Evolutionary conservation across 805 yeast species (phyloP).

Genomic region (Candida vartiovaarae): DNA sequence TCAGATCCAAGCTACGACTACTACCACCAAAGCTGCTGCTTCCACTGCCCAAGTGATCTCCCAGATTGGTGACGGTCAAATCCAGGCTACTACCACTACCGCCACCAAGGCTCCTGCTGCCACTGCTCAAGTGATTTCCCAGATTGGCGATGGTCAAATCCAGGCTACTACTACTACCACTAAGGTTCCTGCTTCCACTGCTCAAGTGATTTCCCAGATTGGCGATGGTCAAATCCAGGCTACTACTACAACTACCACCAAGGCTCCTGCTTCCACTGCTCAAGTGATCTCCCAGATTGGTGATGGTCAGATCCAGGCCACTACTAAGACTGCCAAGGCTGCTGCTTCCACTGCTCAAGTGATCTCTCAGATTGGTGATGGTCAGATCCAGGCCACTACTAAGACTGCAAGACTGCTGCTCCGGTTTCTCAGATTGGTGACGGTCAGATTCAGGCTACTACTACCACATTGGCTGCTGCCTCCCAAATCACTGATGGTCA

Average conservation of each 20-base stretch:
- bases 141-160: slow-evolving; percentile 46
- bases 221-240: slow-evolving; percentile 38
- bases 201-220: slow-evolving; percentile 33
- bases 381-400: slow-evolving; percentile 27
- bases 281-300: slow-evolving; percentile 19
- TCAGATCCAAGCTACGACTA: slow-evolving; percentile 46
- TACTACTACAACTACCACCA: slow-evolving; percentile 7
- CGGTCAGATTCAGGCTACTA: slow-evolving; percentile 46
- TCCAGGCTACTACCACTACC: slow-evolving; percentile 18
- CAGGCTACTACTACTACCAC: slow-evolving; percentile 36
- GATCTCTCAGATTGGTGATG: slow-evolving; percentile 24
- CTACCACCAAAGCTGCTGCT: slow-evolving; percentile 22
- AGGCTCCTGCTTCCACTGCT: slow-evolving; percentile 25
- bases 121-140: slow-evolving; percentile 9
- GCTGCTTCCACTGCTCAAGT: slow-evolving; percentile 20
- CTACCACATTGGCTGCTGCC: slow-evolving; percentile 27
- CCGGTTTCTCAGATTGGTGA: slow-evolving; percentile 48
- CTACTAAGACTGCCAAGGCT: slow-evolving; percentile 22
- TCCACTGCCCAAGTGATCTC: slow-evolving; percentile 29
- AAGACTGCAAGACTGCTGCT: slow-evolving; percentile 20
- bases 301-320: slow-evolving; percentile 22
- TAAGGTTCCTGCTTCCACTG: slow-evolving; percentile 23
- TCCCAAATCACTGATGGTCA: slow-evolving; percentile 20
- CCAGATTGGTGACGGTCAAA: slow-evolving; percentile 42
- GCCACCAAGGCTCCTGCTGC: slow-evolving; percentile 23